Conservation (phyloP, 306 rosid genomes). For the Corylus heterophylla region DNA sequence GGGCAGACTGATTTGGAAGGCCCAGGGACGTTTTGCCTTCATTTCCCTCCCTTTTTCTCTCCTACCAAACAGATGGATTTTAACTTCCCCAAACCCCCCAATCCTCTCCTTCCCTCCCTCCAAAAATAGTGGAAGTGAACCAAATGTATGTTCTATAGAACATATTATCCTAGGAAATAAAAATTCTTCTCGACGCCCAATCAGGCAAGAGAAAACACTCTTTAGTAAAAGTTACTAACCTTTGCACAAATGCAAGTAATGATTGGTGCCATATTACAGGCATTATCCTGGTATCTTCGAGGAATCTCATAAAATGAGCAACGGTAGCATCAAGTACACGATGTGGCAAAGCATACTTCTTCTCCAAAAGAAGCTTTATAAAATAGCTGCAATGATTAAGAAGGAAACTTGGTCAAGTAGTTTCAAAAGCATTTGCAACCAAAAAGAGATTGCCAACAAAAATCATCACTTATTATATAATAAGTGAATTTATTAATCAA, state of each 20-base stretch:
- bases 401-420: slow-evolving; percentile 23
- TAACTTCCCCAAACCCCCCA: neutral
- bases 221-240: slow-evolving; percentile 45
- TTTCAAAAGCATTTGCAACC: slow-evolving; percentile 9
- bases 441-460: neutral
- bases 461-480: neutral
- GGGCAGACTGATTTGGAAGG: neutral
- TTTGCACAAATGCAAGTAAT: slow-evolving; percentile 86
- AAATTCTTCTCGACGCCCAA: neutral
- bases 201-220: neutral
- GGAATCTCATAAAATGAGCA: slow-evolving; percentile 78
- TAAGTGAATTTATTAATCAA: slow-evolving; percentile 1
- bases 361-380: slow-evolving; percentile 91
- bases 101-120: neutral
- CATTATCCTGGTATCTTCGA: slow-evolving; percentile 65
- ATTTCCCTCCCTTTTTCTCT: neutral
- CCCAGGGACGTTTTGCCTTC: neutral
- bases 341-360: slow-evolving; percentile 87
- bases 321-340: slow-evolving; percentile 81
- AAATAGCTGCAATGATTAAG: slow-evolving; percentile 68
- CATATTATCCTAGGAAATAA: neutral
- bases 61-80: neutral
- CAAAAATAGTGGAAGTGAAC: neutral
- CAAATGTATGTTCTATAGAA: neutral
- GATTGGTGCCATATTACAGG: slow-evolving; percentile 99